Evolutionary conservation across 164 flowering plant genomes (phyloP).

Genomic region (Aristolochia fimbriata): DNA sequence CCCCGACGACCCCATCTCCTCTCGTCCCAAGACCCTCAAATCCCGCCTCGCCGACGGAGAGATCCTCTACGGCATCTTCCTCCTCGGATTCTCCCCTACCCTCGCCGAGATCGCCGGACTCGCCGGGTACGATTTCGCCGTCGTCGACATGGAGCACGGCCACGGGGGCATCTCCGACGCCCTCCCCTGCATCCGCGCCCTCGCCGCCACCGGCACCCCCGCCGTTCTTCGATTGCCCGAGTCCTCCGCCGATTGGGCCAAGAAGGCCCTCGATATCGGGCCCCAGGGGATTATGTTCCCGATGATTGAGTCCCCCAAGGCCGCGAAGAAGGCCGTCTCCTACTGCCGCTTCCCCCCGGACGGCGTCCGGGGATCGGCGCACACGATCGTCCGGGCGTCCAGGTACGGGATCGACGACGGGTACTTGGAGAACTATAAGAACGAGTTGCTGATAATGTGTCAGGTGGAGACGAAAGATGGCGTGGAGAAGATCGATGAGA

Average conservation of each 20-base stretch:
- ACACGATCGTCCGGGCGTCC: constrained; percentile 70
- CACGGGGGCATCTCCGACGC: constrained; percentile 69
- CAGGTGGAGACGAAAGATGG: constrained; percentile 72
- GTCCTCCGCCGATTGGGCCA: constrained; percentile 59
- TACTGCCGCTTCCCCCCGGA: constrained; percentile 72
- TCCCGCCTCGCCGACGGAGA: constrained; percentile 63
- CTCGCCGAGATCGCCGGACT: constrained; percentile 80
- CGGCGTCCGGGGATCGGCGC: constrained; percentile 90
- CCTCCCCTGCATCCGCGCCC: constrained; percentile 64
- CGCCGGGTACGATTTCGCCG: constrained; percentile 83
- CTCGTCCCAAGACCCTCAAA: constrained; percentile 35
- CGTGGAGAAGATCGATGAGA: constrained; percentile 53
- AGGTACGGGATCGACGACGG: constrained; percentile 68
- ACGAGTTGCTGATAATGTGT: constrained; percentile 78
- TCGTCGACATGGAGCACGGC: constrained; percentile 93
- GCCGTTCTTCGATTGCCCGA: constrained; percentile 79
- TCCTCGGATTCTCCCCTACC: constrained; percentile 76
- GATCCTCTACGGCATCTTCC: constrained; percentile 81
- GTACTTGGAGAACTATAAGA: constrained; percentile 51
- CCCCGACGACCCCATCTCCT: neutral
- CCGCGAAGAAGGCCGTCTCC: constrained; percentile 59
- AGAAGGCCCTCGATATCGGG: constrained; percentile 86
- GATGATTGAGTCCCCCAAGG: constrained; percentile 55
- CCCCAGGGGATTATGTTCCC: constrained; percentile 97
- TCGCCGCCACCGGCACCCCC: constrained; percentile 50